These are phyloP conservation scores for Torulaspora indica DNA, from an alignment of 805 yeast genomes.

Conservation along the genomic window DNA sequence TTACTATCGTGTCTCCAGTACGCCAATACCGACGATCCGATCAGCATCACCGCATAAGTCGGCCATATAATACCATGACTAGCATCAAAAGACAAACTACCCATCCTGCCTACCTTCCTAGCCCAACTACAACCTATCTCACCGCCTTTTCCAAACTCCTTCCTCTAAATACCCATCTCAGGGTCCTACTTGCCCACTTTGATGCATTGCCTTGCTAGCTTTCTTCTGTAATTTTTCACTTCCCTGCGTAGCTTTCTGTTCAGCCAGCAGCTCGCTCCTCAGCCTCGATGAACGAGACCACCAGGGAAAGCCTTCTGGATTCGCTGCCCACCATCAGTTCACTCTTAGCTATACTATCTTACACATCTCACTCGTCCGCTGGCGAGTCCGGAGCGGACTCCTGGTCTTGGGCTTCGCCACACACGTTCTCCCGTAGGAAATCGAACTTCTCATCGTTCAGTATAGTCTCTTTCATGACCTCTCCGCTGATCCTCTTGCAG, in stretches of 20 bases:
- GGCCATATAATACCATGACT: conserved; percentile 62
- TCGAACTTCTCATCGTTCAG: conserved; percentile 86
- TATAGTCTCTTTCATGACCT: conserved; percentile 79
- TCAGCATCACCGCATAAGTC: conserved; percentile 52
- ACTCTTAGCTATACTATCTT: neutral
- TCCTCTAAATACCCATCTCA: conserved; percentile 1
- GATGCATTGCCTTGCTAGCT: neutral
- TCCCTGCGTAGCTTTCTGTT: neutral
- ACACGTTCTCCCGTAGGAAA: conserved; percentile 64
- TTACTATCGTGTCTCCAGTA: conserved; percentile 48
- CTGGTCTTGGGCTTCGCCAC: conserved; percentile 21
- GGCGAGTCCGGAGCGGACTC: neutral
- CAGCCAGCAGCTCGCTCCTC: neutral
- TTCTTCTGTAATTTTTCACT: neutral
- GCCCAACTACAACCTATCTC: too few species aligned
- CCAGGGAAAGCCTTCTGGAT: too few species aligned
- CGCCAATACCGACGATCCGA: conserved; percentile 56
- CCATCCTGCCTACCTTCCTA: conserved; percentile 28
- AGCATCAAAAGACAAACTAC: conserved; percentile 47
- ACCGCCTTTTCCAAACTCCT: neutral
- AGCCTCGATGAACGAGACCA: too few species aligned
- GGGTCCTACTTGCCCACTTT: too few species aligned
- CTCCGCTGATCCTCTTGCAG: conserved; percentile 74
- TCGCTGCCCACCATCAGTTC: too few species aligned
- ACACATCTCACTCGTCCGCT: neutral